Evolutionary conservation across 108 stramenopile species (phyloP).

Genomic region (Cafeteria roenbergensis): DNA sequence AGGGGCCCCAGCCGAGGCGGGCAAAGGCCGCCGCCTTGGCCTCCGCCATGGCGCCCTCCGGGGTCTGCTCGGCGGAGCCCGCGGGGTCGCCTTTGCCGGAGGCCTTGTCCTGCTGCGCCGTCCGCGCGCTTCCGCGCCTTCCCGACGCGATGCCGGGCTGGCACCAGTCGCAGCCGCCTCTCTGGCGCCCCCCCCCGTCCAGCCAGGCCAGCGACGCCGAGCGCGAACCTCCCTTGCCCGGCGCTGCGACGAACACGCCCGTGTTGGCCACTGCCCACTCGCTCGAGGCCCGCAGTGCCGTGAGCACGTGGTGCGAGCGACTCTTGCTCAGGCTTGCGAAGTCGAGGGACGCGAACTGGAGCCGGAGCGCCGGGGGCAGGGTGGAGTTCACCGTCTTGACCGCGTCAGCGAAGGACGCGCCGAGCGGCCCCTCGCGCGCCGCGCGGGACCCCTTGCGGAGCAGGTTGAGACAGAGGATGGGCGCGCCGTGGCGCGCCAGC

Average conservation of each 20-base stretch:
- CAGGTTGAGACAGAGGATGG: slow-evolving; percentile 78
- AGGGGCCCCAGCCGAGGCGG: too few species aligned
- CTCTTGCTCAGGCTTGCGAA: slow-evolving; percentile 68
- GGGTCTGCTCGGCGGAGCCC: too few species aligned
- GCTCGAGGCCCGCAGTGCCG: slow-evolving; percentile 37
- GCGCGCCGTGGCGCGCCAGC: slow-evolving; percentile 72
- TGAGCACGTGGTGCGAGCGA: slow-evolving; percentile 40
- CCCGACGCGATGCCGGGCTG: too few species aligned
- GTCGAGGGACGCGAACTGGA: slow-evolving; percentile 73
- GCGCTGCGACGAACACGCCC: neutral
- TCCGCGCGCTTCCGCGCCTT: too few species aligned
- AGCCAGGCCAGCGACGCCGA: too few species aligned
- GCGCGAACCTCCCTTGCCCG: neutral
- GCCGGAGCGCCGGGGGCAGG: slow-evolving; percentile 62
- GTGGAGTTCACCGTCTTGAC: slow-evolving; percentile 79
- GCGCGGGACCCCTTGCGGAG: slow-evolving; percentile 83
- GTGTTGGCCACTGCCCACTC: neutral
- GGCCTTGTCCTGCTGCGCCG: too few species aligned
- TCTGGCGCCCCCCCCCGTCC: too few species aligned
- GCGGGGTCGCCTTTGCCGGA: too few species aligned
- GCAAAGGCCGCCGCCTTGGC: too few species aligned
- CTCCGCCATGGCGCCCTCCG: too few species aligned
- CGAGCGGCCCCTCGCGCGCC: slow-evolving; percentile 79
- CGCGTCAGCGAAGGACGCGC: slow-evolving; percentile 75
- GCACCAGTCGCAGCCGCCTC: too few species aligned